These are phyloP conservation scores for Hydnomerulius pinastri DNA, from an alignment of 768 basidiomycete genomes.

Conservation along the genomic window DNA sequence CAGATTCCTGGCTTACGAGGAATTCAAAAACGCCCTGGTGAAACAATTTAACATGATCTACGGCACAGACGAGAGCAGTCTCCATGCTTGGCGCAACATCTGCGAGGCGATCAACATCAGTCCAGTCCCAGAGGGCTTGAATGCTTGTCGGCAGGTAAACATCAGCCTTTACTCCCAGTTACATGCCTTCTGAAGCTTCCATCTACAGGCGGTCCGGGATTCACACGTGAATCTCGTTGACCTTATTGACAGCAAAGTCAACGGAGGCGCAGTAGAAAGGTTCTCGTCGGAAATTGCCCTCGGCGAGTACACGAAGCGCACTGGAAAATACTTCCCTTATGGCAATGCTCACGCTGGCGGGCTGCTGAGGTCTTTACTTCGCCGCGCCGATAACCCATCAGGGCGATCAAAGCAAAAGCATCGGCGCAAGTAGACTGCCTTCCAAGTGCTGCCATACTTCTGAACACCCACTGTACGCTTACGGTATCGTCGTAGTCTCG, in stretches of 20 bases:
- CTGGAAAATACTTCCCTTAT: slow-evolving; percentile 22
- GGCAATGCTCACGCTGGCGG: slow-evolving; percentile 21
- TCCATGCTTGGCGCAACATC: slow-evolving; percentile 8
- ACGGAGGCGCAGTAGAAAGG: slow-evolving; percentile 5
- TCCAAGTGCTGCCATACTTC: no score
- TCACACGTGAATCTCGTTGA: slow-evolving; percentile 28
- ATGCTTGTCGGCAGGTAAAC: slow-evolving; percentile 7
- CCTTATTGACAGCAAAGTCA: slow-evolving; percentile 11
- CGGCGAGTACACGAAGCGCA: slow-evolving; percentile 14
- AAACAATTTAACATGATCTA: slow-evolving; percentile 14
- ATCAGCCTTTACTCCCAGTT: background rate
- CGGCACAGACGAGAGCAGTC: slow-evolving; percentile 8
- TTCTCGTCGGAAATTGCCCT: slow-evolving; percentile 18
- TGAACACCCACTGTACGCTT: no score
- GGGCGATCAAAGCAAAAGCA: background rate
- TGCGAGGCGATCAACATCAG: slow-evolving; percentile 4
- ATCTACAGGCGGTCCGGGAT: slow-evolving; percentile 10
- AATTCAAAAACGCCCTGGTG: slow-evolving; percentile 7
- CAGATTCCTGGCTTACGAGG: background rate
- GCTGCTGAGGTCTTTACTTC: slow-evolving; percentile 19
- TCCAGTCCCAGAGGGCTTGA: slow-evolving; percentile 1
- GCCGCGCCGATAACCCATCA: background rate
- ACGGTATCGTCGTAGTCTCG: no score
- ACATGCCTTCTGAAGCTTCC: background rate
- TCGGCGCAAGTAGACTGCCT: background rate